Conservation (phyloP, 305 asterid species). For the Fraxinus sp. region DNA sequence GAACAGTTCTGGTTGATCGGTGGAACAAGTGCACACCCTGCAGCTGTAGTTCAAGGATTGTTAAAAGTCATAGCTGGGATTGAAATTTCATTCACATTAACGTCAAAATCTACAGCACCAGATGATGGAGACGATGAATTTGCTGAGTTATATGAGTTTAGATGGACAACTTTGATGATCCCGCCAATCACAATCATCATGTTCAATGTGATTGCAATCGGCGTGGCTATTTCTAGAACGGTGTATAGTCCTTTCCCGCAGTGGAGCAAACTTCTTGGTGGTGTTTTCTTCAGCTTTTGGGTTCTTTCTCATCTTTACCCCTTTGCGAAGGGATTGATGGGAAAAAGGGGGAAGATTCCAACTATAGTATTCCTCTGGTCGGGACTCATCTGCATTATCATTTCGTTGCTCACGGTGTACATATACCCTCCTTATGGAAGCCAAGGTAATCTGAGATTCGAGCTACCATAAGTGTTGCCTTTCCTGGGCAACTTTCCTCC, state of each 20-base stretch:
- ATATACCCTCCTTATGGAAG: constrained; percentile 66
- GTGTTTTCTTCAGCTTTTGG: constrained; percentile 89
- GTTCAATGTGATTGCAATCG: constrained; percentile 70
- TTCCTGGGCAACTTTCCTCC: not conserved
- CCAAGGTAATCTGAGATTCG: constrained; percentile 32
- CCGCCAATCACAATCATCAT: constrained; percentile 79
- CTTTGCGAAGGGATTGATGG: constrained; percentile 85
- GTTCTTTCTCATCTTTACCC: constrained; percentile 92
- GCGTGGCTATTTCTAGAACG: constrained; percentile 67
- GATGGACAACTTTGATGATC: constrained; percentile 79
- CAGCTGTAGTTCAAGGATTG: constrained; percentile 83
- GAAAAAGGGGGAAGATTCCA: constrained; percentile 75
- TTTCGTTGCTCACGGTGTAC: constrained; percentile 70
- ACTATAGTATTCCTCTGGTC: constrained; percentile 86
- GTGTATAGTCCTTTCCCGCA: constrained; percentile 77
- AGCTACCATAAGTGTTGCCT: constrained; percentile 40
- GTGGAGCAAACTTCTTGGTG: constrained; percentile 87
- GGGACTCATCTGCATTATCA: constrained; percentile 68
- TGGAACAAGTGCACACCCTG: constrained; percentile 91
- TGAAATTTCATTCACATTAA: constrained; percentile 76
- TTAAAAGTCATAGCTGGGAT: constrained; percentile 82
- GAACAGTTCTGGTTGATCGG: constrained; percentile 96
- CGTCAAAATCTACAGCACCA: constrained; percentile 68
- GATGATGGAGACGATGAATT: constrained; percentile 76
- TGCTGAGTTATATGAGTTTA: constrained; percentile 76